These are phyloP conservation scores for Tylopilus plumbeoviolaceoides DNA, from an alignment of 768 basidiomycete genomes.

Conservation along the genomic window DNA sequence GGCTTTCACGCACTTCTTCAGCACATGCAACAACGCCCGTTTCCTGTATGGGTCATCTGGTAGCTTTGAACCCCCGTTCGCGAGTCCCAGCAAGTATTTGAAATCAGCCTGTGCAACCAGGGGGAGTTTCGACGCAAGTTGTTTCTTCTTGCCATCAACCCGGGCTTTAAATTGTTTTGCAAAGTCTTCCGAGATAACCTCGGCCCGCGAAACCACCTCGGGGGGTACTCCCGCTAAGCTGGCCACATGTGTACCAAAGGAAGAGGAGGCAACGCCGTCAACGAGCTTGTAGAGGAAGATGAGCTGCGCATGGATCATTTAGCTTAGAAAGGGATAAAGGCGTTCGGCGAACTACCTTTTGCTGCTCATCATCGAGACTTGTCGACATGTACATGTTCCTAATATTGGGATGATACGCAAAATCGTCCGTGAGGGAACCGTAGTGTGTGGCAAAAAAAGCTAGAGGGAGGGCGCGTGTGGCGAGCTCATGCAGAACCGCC, in stretches of 20 bases:
- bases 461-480: conserved; percentile 86
- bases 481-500: conserved; percentile 92
- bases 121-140: conserved; percentile 58
- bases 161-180: conserved; percentile 83
- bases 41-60: conserved; percentile 51
- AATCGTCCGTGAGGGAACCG: conserved; percentile 92
- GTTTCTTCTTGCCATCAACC: conserved; percentile 54
- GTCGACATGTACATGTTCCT: conserved; percentile 96
- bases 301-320: conserved; percentile 44
- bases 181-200: conserved; percentile 81
- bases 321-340: background rate
- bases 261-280: conserved; percentile 79
- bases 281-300: conserved; percentile 95
- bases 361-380: conserved; percentile 86
- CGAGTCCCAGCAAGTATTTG: conserved; percentile 66
- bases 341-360: conserved; percentile 52
- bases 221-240: conserved; percentile 89
- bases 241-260: conserved; percentile 94
- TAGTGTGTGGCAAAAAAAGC: conserved; percentile 99
- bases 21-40: conserved; percentile 47
- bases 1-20: conserved; percentile 44
- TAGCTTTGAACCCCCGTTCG: conserved; percentile 47
- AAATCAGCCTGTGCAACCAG: conserved; percentile 89
- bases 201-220: conserved; percentile 84
- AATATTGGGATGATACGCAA: conserved; percentile 87